Base-by-base conservation (phyloP, 768 basidiomycete species). In the Mycena maculata region DNA sequence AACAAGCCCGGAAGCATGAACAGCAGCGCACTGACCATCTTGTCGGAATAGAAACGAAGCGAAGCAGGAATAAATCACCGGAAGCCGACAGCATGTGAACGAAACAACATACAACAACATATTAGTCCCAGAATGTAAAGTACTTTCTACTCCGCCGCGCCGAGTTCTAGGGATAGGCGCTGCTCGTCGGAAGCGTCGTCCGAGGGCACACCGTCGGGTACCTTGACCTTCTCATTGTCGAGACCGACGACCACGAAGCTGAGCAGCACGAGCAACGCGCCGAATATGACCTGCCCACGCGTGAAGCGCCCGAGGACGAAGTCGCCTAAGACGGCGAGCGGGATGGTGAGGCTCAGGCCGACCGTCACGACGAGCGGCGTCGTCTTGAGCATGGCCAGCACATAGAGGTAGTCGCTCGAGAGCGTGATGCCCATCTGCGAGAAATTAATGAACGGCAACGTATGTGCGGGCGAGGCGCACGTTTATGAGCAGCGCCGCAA, bases 341-440 rank as follows among this genome's bases (percentile, higher is more conserved):
- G 97, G 76, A 98, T 98, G 1, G 98, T 98, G 16, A 99, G 85
- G 62, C 92, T 94, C 11, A 99, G 85, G 28, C 97, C 97, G 60
- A 98, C 84, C 0, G 97, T 99, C 20, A 93, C 96, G 22, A 98
- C 94, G 15, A 96, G 81, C 1, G 96, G 96, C 1, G 96, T 96
- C 9, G 97, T 99, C 81, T 96, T 97, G 68, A 99, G 88, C 95
- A 98, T 97, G 3, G 96, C 92, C 22, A 94, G 75, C 30, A 94
- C 89, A 75, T 95, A 95, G 49, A 95, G 75, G 75, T 92, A 97
- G 79, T 98, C 95, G 65, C 92, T 93, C 11, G 87, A 88, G 33
- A 93, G 79, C 0, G 94, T 95, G 72, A 96, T 94, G 33, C 81
- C 79, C 92, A 95, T 95, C 91, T 97, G 69, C 31, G 45, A 11